A percentile compares a stretch with the other conserved stretches of the same genome.
Conservation (phyloP, 2,329 filamentous ascomycete genomes). For the Ophiostoma australiae region DNA sequence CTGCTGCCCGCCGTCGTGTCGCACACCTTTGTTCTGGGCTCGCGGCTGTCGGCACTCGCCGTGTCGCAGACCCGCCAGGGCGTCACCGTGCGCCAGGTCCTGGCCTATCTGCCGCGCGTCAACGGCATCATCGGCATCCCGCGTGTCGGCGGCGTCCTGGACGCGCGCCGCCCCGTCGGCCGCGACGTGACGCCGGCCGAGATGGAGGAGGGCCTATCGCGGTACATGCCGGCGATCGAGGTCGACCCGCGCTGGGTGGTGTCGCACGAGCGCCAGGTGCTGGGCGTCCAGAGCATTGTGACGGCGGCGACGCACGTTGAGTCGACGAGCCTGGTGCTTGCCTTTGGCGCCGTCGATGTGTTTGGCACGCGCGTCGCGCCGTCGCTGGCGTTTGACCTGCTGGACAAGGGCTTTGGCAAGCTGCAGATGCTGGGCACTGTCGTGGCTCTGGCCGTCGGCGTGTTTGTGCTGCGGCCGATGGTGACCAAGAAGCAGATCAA, state of each 20-base stretch:
- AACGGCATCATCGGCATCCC: conserved; percentile 76
- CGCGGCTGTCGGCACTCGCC: conserved; percentile 71
- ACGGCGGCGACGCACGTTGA: conserved; percentile 76
- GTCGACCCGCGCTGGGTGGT: conserved; percentile 77
- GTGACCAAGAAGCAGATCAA: conserved; percentile 68
- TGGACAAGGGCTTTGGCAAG: conserved; percentile 93
- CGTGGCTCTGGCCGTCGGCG: conserved; percentile 69
- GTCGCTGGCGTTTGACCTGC: conserved; percentile 82
- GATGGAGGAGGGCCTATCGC: conserved; percentile 73
- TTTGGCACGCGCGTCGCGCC: conserved; percentile 85
- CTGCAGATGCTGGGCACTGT: conserved; percentile 79
- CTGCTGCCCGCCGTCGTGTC: conserved; percentile 69
- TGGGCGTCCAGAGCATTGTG: conserved; percentile 65
- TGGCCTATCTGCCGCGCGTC: conserved; percentile 69
- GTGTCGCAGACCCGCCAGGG: conserved; percentile 90
- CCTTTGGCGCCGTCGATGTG: conserved; percentile 73
- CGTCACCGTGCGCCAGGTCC: conserved; percentile 75
- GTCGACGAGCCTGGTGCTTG: conserved; percentile 85
- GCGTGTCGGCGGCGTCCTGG: conserved; percentile 59
- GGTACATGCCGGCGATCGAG: conserved; percentile 71
- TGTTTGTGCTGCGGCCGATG: conserved; percentile 75
- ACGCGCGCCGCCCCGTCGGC: conserved; percentile 79
- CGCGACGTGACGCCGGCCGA: conserved; percentile 77
- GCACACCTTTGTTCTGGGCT: conserved; percentile 74
- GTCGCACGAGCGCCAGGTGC: conserved; percentile 39